Percentiles rank a stretch among this genome's conserved stretches.
These are phyloP conservation scores for Aspergillus fumigatus DNA, from an alignment of 2,329 filamentous ascomycete genomes.

Conservation along the genomic window DNA sequence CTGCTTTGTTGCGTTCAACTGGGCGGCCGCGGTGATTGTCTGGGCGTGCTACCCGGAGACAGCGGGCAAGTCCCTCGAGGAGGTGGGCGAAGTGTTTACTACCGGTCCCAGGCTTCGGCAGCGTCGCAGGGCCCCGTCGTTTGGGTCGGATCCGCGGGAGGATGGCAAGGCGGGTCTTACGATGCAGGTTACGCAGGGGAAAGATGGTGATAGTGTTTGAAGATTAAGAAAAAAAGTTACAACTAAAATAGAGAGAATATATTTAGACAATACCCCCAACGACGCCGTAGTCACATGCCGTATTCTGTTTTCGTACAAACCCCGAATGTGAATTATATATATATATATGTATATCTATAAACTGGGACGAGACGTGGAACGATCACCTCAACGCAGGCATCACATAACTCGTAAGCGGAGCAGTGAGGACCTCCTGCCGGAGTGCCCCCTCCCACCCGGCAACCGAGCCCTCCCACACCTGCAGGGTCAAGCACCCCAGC, in stretches of 20 bases:
- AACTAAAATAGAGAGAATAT: not conserved
- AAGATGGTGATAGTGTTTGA: not conserved
- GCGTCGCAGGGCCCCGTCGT: not conserved
- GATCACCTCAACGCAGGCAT: slow-evolving; percentile 19
- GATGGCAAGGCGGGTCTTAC: not conserved
- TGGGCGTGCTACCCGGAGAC: slow-evolving; percentile 35
- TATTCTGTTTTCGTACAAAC: not conserved
- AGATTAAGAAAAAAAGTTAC: not conserved
- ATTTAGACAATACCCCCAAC: not conserved
- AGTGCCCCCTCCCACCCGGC: slow-evolving; percentile 29
- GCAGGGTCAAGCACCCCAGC: slow-evolving; percentile 32
- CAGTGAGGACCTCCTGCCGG: slow-evolving; percentile 33
- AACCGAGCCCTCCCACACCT: slow-evolving; percentile 17
- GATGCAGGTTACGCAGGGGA: not conserved
- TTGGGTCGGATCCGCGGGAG: not conserved
- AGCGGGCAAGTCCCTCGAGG: slow-evolving; percentile 27
- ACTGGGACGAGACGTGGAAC: not conserved
- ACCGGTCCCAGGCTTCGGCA: not conserved
- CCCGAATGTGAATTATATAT: not conserved
- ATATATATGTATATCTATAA: not conserved
- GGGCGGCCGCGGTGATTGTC: slow-evolving; percentile 35
- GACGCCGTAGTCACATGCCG: not conserved
- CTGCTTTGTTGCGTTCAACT: slow-evolving; percentile 47
- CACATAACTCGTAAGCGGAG: slow-evolving; percentile 34
- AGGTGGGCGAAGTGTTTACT: slow-evolving; percentile 27